phyloP scores from a whole-genome alignment of 176 grass and related monocot species.

The Bothriochloa decipiens region DNA sequence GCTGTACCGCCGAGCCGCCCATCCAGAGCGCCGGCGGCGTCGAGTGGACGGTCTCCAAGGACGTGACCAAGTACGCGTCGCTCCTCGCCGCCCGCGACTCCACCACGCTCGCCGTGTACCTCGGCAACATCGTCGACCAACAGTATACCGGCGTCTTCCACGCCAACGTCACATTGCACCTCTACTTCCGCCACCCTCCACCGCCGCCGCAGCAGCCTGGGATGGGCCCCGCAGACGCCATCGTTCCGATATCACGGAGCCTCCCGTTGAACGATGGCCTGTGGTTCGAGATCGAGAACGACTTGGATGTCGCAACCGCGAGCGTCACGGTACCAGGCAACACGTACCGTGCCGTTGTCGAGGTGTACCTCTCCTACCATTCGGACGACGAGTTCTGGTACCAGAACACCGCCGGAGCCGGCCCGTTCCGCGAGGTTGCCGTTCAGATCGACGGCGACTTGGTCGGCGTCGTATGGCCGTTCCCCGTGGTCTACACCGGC shows the following conservation, averaged over 20 bases:
- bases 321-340: conserved; percentile 57
- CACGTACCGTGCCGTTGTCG: conserved; percentile 70
- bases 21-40: conserved; percentile 32
- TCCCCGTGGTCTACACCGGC: conserved; percentile 82
- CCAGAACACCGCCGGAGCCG: conserved; percentile 32
- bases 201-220: neutral
- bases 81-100: conserved; percentile 56
- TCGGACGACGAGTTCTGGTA: conserved; percentile 84
- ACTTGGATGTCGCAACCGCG: conserved; percentile 43
- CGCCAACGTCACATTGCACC: conserved; percentile 68
- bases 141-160: conserved; percentile 77
- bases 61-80: conserved; percentile 69
- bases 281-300: conserved; percentile 68
- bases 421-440: conserved; percentile 83
- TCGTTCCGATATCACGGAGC: conserved; percentile 62
- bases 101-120: conserved; percentile 70
- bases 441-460: conserved; percentile 59
- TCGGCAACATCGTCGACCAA: conserved; percentile 68
- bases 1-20: conserved; percentile 64
- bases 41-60: conserved; percentile 65
- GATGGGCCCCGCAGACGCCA: conserved; percentile 63
- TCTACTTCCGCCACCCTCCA: conserved; percentile 58
- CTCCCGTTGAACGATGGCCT: conserved; percentile 65
- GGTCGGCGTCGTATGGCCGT: conserved; percentile 84
- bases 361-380: conserved; percentile 82